Base-by-base conservation (phyloP, 2,329 filamentous ascomycete genomes). In the Fusarium sp. region DNA sequence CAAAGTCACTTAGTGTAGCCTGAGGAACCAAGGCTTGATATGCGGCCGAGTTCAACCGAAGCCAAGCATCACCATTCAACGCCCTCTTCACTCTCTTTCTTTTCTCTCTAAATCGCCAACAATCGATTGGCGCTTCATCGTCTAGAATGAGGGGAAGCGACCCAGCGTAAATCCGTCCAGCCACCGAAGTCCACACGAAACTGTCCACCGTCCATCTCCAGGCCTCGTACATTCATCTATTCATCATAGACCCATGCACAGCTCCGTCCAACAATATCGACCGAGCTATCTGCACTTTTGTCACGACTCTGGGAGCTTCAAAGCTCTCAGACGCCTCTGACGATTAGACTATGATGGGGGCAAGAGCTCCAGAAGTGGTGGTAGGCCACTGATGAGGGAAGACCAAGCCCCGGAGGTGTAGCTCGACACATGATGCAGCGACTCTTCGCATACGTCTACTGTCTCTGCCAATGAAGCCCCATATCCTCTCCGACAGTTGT, bases 121-220 rank as follows among this genome's bases (percentile, higher is more conserved):
- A 20, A 49, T n/a, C 23, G 23, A 56, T 44, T 43, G 21, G 36
- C 5, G 6, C 24, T 17, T 32, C 12, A 21, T 12, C 28, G 4
- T 24, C 5, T 17, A 21, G n/a, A 17, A 12, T 17, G 11, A 20
- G 8, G 8, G 7, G 12, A 39, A 21, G 17, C 23, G 8, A 14
- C 19, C 6, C 19, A 36, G 21, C 48, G 30, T 24, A 43, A 20
- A 21, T 19, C 28, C 4, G 28, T 24, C 24, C 8, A 49, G 39
- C 36, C 59, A 14, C 65, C 65, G 64, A 67, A 34, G 42, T 46
- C 19, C 20, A 40, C 21, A n/a, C 14, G 28, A 15, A 32, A 44
- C 20, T 12, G 20, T 21, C 7, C 4, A 12, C 21, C 8, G 6
- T 23, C 32, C n/a, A 34, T 36, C 36, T 28, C 36, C 17, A 12